Evolutionary conservation across 1,139 yeast genomes (phyloP).

Genomic region (Candida sp.): DNA sequence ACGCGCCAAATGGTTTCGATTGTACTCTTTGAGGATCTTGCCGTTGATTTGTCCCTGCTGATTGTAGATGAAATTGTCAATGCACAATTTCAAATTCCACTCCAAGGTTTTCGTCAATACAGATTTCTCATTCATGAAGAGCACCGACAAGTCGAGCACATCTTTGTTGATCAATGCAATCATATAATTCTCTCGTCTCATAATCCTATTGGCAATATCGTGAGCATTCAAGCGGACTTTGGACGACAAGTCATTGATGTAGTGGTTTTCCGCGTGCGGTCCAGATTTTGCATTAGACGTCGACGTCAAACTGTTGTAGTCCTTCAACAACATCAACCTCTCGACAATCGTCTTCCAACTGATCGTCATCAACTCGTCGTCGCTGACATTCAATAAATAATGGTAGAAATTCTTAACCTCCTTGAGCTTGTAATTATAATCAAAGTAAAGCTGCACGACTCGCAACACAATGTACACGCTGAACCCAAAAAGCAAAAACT

Average conservation of each 20-base stretch:
- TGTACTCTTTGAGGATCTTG: slow-evolving; percentile 70
- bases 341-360: slow-evolving; percentile 93
- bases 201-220: slow-evolving; percentile 92
- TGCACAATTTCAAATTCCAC: slow-evolving; percentile 91
- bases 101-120: slow-evolving; percentile 87
- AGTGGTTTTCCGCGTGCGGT: slow-evolving; percentile 19
- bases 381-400: slow-evolving; percentile 73
- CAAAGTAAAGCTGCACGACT: slow-evolving; percentile 62
- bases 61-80: slow-evolving; percentile 86
- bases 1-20: slow-evolving; percentile 65
- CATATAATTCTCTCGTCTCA: slow-evolving; percentile 94
- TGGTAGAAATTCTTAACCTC: slow-evolving; percentile 71
- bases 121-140: slow-evolving; percentile 28
- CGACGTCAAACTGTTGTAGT: slow-evolving; percentile 75
- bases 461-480: slow-evolving; percentile 59
- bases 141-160: slow-evolving; percentile 61
- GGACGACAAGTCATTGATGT: slow-evolving; percentile 61
- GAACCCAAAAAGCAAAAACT: slow-evolving; percentile 67
- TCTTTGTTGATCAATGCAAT: slow-evolving; percentile 88
- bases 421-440: slow-evolving; percentile 51
- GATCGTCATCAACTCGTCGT: slow-evolving; percentile 83
- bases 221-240: slow-evolving; percentile 87
- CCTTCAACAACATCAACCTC: slow-evolving; percentile 72
- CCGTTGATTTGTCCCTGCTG: slow-evolving; percentile 85
- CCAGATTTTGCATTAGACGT: slow-evolving; percentile 31